Conservation (phyloP, 139 green algal genomes). For the Astrephomene gubernaculifera region DNA sequence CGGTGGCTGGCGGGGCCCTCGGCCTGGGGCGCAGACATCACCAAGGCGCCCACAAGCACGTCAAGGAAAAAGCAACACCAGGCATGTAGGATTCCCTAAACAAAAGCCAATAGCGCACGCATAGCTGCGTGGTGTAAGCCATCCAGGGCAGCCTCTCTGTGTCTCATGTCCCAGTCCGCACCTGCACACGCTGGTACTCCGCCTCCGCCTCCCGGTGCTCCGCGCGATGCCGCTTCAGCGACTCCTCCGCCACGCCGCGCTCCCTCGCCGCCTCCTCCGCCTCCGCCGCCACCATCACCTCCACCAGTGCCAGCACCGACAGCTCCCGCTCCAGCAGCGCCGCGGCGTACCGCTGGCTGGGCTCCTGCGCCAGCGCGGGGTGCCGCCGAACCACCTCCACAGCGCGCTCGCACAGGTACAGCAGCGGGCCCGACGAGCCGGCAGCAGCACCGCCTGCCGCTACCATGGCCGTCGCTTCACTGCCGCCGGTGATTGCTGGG, state of each 20-base stretch:
- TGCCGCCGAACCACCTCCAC: conserved; percentile 63
- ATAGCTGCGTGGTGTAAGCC: no score
- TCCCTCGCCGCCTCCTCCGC: conserved; percentile 57
- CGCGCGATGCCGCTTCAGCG: conserved; percentile 52
- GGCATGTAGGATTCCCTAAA: no score
- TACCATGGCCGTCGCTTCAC: background rate
- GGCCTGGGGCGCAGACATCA: conserved; percentile 23
- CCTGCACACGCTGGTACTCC: conserved; percentile 64
- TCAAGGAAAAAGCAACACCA: no score
- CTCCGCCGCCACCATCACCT: conserved; percentile 78
- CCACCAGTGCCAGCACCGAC: conserved; percentile 70
- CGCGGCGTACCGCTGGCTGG: conserved; percentile 68
- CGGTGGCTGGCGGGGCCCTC: conserved; percentile 79
- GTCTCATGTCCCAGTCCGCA: background rate
- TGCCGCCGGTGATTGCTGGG: background rate
- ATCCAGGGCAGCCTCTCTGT: no score
- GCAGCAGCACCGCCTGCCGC: background rate
- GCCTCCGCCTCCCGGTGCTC: conserved; percentile 66
- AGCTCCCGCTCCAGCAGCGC: conserved; percentile 80
- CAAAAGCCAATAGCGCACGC: no score
- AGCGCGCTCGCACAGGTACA: conserved; percentile 65
- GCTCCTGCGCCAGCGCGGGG: conserved; percentile 59
- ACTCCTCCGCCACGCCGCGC: conserved; percentile 58
- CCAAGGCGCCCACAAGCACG: no score
- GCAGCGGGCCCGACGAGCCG: conserved; percentile 35